Conservation (phyloP, 2,329 filamentous ascomycete genomes). For the Seiridium cupressi region DNA sequence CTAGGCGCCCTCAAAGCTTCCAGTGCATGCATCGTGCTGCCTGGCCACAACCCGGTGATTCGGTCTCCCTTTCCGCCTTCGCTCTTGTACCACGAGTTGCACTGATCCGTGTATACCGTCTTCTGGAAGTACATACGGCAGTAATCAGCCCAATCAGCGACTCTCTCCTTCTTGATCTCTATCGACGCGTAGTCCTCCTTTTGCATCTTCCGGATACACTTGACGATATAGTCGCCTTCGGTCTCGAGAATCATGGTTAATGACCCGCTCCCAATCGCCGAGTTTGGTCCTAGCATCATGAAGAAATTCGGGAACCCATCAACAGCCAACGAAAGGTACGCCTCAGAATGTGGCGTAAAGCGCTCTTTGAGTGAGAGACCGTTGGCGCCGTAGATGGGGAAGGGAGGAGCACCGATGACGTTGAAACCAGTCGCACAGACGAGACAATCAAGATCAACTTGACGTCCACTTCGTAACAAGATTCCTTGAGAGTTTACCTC, state of each 20-base stretch:
- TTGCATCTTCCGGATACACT: conserved; percentile 45
- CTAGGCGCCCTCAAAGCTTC: conserved; percentile 39
- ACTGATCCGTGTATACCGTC: conserved; percentile 46
- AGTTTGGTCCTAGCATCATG: conserved; percentile 48
- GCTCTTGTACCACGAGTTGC: conserved; percentile 54
- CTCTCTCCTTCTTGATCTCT: conserved; percentile 38
- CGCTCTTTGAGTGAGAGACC: conserved; percentile 34
- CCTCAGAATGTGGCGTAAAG: conserved; percentile 36
- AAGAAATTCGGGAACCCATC: conserved; percentile 49
- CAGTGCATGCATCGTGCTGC: conserved; percentile 40
- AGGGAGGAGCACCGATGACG: conserved; percentile 37
- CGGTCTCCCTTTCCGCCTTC: conserved; percentile 35
- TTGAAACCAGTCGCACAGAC: conserved; percentile 48
- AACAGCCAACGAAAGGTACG: conserved; percentile 44
- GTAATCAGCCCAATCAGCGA: conserved; percentile 46
- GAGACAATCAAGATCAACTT: conserved; percentile 41
- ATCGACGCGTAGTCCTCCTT: conserved; percentile 44
- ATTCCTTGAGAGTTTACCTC: conserved; percentile 35
- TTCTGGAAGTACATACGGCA: conserved; percentile 45
- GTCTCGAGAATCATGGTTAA: conserved; percentile 45
- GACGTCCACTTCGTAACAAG: conserved; percentile 20
- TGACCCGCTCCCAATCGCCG: conserved; percentile 43
- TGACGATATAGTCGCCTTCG: conserved; percentile 46
- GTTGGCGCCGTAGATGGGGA: conserved; percentile 36
- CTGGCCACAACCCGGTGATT: conserved; percentile 43